A percentile compares a stretch with the other conserved stretches of the same genome.
phyloP scores from a whole-genome alignment of 495 filamentous ascomycete species.

The Penicillium diatomitis region DNA sequence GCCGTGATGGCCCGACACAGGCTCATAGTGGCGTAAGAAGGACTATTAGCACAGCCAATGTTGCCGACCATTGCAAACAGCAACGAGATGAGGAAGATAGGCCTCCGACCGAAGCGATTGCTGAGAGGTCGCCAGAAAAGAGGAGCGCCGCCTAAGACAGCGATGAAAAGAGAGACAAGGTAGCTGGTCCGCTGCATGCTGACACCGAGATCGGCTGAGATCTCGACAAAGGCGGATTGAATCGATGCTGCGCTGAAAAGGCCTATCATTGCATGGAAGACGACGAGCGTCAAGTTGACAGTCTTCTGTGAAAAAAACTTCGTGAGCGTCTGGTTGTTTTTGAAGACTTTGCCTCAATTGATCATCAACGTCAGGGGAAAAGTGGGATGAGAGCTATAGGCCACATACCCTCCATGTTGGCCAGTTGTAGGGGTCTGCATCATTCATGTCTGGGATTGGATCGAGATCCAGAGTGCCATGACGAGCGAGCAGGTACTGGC shows the following conservation, averaged over 20 bases:
- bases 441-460: conserved; percentile 37
- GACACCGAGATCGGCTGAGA: conserved; percentile 36
- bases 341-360: neutral
- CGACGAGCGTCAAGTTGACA: conserved; percentile 43
- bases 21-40: conserved; percentile 32
- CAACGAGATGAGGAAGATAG: conserved; percentile 41
- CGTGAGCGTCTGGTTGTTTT: neutral
- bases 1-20: conserved; percentile 37
- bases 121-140: conserved; percentile 46
- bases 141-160: conserved; percentile 41
- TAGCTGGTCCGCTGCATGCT: conserved; percentile 42
- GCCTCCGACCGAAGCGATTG: conserved; percentile 44
- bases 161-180: conserved; percentile 43
- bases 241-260: conserved; percentile 47
- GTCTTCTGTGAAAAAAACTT: conserved; percentile 32
- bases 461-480: conserved; percentile 44
- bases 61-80: conserved; percentile 38
- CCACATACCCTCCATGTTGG: conserved; percentile 27
- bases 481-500: conserved; percentile 35
- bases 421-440: conserved; percentile 48
- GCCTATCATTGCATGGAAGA: conserved; percentile 48
- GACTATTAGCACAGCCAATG: conserved; percentile 35
- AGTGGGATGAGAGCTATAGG: neutral
- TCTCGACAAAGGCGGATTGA: conserved; percentile 42
- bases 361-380: neutral